phyloP scores from a whole-genome alignment of 2,329 filamentous ascomycete genomes.

The Arthrinium phaeospermum region DNA sequence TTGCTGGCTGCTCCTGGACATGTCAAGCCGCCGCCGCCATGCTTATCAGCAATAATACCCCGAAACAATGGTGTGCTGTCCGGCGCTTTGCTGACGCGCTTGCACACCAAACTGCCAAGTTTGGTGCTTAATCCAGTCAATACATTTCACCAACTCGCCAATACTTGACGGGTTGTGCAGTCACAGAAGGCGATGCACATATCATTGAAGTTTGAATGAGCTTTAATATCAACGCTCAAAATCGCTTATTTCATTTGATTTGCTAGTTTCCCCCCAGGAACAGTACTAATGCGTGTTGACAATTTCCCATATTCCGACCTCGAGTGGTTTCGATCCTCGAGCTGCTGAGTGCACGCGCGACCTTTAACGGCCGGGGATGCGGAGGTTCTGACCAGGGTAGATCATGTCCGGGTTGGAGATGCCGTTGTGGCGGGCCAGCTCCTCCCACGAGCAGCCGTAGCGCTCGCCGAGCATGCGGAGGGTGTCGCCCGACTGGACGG shows the following conservation, averaged over 20 bases:
- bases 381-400: conserved; percentile 47
- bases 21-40: background rate
- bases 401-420: conserved; percentile 49
- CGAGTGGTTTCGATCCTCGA: background rate
- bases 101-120: background rate
- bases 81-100: background rate
- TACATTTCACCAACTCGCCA: background rate
- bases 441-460: conserved; percentile 42
- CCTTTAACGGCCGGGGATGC: conserved; percentile 36
- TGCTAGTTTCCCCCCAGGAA: background rate
- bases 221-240: background rate
- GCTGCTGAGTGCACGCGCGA: background rate
- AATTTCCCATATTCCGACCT: background rate
- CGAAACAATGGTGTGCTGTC: background rate
- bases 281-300: background rate
- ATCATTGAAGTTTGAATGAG: background rate
- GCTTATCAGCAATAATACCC: background rate
- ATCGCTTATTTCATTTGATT: background rate
- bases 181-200: background rate
- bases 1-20: background rate
- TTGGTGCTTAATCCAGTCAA: background rate
- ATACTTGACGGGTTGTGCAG: background rate
- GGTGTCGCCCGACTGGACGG: conserved; percentile 49
- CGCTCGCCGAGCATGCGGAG: conserved; percentile 44
- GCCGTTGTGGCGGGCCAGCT: conserved; percentile 46